phyloP scores from a whole-genome alignment of 768 basidiomycete genomes.

The Russula sp. region DNA sequence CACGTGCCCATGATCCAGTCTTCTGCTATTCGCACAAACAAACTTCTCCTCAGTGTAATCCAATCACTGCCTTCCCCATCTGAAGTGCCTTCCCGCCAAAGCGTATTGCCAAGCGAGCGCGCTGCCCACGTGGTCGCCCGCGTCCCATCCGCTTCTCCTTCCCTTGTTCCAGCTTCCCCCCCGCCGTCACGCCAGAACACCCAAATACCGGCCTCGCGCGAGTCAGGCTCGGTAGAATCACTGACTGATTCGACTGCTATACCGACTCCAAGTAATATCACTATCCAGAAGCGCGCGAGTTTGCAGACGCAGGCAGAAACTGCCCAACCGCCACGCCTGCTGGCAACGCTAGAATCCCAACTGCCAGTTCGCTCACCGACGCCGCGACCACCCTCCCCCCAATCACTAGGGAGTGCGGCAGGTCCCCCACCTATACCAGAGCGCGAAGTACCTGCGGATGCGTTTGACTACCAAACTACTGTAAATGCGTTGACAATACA shows the following conservation, averaged over 20 bases:
- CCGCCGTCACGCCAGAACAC: conserved; percentile 48
- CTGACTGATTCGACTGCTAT: conserved; percentile 31
- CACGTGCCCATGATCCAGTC: conserved; percentile 84
- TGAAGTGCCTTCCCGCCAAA: conserved; percentile 38
- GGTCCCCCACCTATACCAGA: conserved; percentile 32
- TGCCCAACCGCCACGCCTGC: neutral
- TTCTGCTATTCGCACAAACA: conserved; percentile 82
- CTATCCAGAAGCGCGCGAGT: conserved; percentile 25
- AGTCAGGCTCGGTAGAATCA: conserved; percentile 45
- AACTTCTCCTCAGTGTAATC: conserved; percentile 76
- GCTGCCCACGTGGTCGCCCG: conserved; percentile 29
- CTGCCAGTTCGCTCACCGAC: conserved; percentile 28
- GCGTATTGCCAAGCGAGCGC: conserved; percentile 26
- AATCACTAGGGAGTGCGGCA: conserved; percentile 22
- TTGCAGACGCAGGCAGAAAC: conserved; percentile 3
- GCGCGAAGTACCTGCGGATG: conserved; percentile 45
- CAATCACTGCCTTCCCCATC: conserved; percentile 74
- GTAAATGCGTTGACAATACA: conserved; percentile 91
- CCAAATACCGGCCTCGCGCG: conserved; percentile 33
- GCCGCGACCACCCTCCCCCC: conserved; percentile 28
- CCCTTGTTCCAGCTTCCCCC: conserved; percentile 39
- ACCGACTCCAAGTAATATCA: conserved; percentile 21
- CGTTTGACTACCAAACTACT: conserved; percentile 87
- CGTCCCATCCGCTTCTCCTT: conserved; percentile 48
- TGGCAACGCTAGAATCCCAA: conserved; percentile 11